A percentile compares a stretch with the other conserved stretches of the same genome.
These are phyloP conservation scores for Asterella californica DNA, from an alignment of 225 moss, liverwort and hornwort genomes.

Conservation along the genomic window DNA sequence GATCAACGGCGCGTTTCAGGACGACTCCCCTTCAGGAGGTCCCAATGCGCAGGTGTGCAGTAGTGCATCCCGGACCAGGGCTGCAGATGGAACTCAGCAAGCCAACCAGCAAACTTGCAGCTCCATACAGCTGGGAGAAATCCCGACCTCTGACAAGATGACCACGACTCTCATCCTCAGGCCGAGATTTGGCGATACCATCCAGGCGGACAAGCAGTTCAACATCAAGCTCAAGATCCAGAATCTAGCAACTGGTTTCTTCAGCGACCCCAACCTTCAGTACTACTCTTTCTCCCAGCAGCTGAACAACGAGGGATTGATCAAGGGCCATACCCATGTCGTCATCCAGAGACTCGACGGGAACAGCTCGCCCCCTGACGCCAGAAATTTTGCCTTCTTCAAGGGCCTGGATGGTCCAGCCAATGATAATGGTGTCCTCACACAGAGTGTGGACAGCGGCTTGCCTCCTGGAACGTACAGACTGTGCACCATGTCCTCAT, in stretches of 20 bases:
- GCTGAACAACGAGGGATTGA: background rate
- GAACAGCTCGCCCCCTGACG: too few species aligned
- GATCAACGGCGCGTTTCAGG: background rate
- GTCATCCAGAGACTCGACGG: background rate
- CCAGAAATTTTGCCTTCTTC: background rate
- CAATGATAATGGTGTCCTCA: too few species aligned
- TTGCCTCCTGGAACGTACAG: background rate
- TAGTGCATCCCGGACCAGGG: background rate
- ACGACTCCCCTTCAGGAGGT: too few species aligned
- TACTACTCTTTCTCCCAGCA: conserved; percentile 7
- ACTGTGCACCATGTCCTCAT: background rate
- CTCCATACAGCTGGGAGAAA: background rate
- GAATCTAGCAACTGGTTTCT: background rate
- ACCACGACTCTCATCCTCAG: background rate
- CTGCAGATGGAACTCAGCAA: conserved; percentile 4
- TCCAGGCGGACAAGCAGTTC: background rate
- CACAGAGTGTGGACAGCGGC: background rate
- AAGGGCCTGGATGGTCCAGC: background rate
- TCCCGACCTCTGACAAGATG: background rate
- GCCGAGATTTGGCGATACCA: background rate
- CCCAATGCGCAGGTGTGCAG: too few species aligned
- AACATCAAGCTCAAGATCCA: background rate
- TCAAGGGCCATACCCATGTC: conserved; percentile 1
- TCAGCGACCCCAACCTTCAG: background rate
- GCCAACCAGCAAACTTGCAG: background rate